These are phyloP conservation scores for Chamaecrista fasciculata DNA, from an alignment of 306 rosid genomes.

Conservation along the genomic window DNA sequence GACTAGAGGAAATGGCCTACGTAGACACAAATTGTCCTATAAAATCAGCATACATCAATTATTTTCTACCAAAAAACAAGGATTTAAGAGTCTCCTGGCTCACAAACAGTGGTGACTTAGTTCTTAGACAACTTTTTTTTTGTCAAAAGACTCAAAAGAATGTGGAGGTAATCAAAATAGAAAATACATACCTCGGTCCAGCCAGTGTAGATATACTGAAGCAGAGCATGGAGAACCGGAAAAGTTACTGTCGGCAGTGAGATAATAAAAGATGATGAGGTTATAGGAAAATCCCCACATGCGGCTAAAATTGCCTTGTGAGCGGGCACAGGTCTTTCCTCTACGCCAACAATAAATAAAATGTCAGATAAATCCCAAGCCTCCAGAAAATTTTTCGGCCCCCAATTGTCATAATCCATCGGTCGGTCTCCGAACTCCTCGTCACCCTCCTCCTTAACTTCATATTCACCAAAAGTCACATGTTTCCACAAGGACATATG, in stretches of 20 bases:
- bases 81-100: too few relatives aligned
- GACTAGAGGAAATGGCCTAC: not conserved
- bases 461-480: slow-evolving; percentile 51
- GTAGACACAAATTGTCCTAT: not conserved
- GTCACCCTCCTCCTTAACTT: slow-evolving; percentile 45
- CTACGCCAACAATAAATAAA: slow-evolving; percentile 56
- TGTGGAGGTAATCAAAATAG: not conserved
- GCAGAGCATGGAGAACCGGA: slow-evolving; percentile 66
- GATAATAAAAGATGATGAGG: slow-evolving; percentile 51
- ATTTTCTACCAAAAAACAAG: too few relatives aligned
- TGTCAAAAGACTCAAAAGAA: too few relatives aligned
- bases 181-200: slow-evolving; percentile 56
- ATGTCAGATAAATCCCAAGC: slow-evolving; percentile 83
- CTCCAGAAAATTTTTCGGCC: slow-evolving; percentile 68
- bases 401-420: slow-evolving; percentile 72
- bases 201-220: slow-evolving; percentile 84
- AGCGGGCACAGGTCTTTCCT: slow-evolving; percentile 79
- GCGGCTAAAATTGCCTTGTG: slow-evolving; percentile 77
- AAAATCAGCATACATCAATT: not conserved
- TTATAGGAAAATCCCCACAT: slow-evolving; percentile 61
- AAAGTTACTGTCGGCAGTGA: slow-evolving; percentile 50
- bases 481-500: slow-evolving; percentile 59
- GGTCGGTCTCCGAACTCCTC: slow-evolving; percentile 41
- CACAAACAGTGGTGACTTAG: too few relatives aligned
- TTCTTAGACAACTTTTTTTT: too few relatives aligned